Evolutionary conservation across 2,329 filamentous ascomycete species (phyloP), one percentile per base, ranked within the genome.

Genomic region (Fusarium palustre): DNA sequence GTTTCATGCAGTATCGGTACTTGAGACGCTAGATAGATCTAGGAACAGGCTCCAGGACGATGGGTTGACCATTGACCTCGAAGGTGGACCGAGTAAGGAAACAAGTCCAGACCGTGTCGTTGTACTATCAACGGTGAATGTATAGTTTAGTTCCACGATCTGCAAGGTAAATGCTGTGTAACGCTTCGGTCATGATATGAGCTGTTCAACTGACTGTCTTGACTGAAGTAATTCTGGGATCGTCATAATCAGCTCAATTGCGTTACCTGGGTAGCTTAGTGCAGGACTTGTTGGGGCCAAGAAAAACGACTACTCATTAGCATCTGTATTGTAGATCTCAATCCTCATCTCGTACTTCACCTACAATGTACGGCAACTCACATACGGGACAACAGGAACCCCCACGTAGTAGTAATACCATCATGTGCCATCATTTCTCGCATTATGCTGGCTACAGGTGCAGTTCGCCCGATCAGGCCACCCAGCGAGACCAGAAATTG

Each of bases 21-120:
- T 52, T 52, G 48, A 39, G 18, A 52, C 34, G n/a, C 36, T 30
- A 22, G 33, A 52, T 52, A 22, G 24, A 52, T 52, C 48, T 41
- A 52, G 48, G 48, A 16, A 52, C 48, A n/a, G 34, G 15, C 18
- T 9, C 9, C 9, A 18, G 16, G 34, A 30, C 12, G 18, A 13
- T 25, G 48, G 24, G n/a, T 11, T 41, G 24, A 24, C 48, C 48
- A 52, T 18, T n/a, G 15, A 25, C 3, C 12, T 15, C 39, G n/a
- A 39, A 25, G 25, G 20, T 7, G 38, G 5, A 18, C 18, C 33
- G 24, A 33, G 47, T 39, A 36, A 25, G 22, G 9, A n/a, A 20
- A 20, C 20, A 28, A 50, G 33, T 12, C 12, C 18, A 50, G 47
- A n/a, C 46, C 22, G 22, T 50, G 7, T 12, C 16, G 31, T 49